phyloP scores from a whole-genome alignment of 805 yeast species.

The Kuraishia ogatae region DNA sequence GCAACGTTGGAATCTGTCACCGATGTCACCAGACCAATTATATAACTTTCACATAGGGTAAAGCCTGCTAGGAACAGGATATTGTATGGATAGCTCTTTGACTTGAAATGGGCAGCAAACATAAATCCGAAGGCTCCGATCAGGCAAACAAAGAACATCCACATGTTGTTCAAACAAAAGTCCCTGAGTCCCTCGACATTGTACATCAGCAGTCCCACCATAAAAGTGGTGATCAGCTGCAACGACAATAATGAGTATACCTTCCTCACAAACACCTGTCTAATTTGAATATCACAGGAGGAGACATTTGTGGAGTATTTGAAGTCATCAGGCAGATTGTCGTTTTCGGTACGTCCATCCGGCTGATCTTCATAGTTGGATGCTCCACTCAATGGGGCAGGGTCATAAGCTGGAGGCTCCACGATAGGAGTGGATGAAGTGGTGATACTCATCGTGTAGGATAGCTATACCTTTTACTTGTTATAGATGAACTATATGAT shows the following conservation, averaged over 20 bases:
- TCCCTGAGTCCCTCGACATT: slow-evolving; percentile 31
- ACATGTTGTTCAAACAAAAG: slow-evolving; percentile 51
- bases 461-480: too few relatives aligned
- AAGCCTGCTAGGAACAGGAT: slow-evolving; percentile 45
- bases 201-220: slow-evolving; percentile 44
- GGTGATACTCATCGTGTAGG: neutral
- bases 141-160: slow-evolving; percentile 50
- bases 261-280: slow-evolving; percentile 69
- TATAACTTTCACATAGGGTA: slow-evolving; percentile 68
- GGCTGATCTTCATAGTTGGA: slow-evolving; percentile 1
- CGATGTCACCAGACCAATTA: slow-evolving; percentile 59
- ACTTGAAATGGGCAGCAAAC: slow-evolving; percentile 53
- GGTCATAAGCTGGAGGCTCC: slow-evolving; percentile 2
- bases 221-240: slow-evolving; percentile 57
- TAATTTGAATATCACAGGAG: slow-evolving; percentile 65
- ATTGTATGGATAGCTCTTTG: slow-evolving; percentile 63
- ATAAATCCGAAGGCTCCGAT: slow-evolving; percentile 56
- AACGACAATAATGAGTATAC: slow-evolving; percentile 65
- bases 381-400: neutral
- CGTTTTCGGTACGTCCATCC: neutral
- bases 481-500: too few relatives aligned
- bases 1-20: slow-evolving; percentile 55
- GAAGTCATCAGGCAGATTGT: slow-evolving; percentile 59
- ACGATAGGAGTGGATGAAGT: slow-evolving; percentile 1
- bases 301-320: slow-evolving; percentile 73